Percentiles rank a stretch among this genome's conserved stretches.
These are phyloP conservation scores for Candida piceae DNA, from an alignment of 805 yeast species.

Conservation along the genomic window DNA sequence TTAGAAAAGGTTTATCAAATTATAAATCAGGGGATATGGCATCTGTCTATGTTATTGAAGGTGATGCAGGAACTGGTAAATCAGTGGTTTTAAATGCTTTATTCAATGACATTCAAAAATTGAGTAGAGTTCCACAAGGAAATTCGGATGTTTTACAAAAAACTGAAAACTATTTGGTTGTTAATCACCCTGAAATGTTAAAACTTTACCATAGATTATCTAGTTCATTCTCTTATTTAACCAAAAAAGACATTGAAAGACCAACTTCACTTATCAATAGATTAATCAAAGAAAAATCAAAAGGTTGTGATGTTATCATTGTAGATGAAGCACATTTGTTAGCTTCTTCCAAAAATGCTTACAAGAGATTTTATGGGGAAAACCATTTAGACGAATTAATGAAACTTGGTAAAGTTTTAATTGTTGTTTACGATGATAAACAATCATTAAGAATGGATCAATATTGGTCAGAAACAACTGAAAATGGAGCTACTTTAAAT, in stretches of 20 bases:
- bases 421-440: slow-evolving; percentile 42
- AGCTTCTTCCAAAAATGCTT: slow-evolving; percentile 40
- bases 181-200: slow-evolving; percentile 45
- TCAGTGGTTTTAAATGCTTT: slow-evolving; percentile 38
- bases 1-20: slow-evolving; percentile 20
- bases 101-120: slow-evolving; percentile 37
- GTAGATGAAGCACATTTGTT: slow-evolving; percentile 44
- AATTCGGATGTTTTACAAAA: slow-evolving; percentile 20
- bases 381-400: slow-evolving; percentile 39
- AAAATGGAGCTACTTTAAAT: slow-evolving; percentile 34
- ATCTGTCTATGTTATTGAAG: slow-evolving; percentile 38
- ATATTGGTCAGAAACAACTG: slow-evolving; percentile 30
- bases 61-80: slow-evolving; percentile 48
- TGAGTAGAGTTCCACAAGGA: slow-evolving; percentile 13
- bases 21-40: slow-evolving; percentile 16
- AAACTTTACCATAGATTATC: slow-evolving; percentile 38
- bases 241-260: slow-evolving; percentile 36
- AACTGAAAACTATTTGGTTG: slow-evolving; percentile 36
- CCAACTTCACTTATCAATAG: slow-evolving; percentile 41
- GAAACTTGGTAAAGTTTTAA: slow-evolving; percentile 33
- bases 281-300: slow-evolving; percentile 22
- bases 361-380: slow-evolving; percentile 38
- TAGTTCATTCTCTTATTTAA: slow-evolving; percentile 32
- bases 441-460: slow-evolving; percentile 44
- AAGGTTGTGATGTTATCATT: slow-evolving; percentile 34